Evolutionary conservation across 192 early-diverging fungal species (phyloP), one percentile per base, ranked within the genome.

Genomic region (Linnemannia hyalina): DNA sequence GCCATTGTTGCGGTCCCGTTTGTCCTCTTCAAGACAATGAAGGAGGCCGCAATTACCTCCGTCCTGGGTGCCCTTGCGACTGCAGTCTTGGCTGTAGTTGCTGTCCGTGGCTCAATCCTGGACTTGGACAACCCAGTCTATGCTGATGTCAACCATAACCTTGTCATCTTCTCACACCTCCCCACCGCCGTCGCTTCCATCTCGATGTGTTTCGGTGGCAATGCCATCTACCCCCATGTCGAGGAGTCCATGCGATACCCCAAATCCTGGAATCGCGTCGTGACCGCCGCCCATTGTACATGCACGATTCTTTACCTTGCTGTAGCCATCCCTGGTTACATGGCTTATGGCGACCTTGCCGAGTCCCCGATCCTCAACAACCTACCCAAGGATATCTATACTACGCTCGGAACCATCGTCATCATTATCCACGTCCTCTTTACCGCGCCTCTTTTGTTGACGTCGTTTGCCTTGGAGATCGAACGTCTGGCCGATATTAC

Each of bases 401-500:
- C 92, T 69, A 95, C 89, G 38, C 89, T 94, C 5, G 93, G 93
- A 60, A 92, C 94, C n/a, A 88, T 95, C 41, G 88, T 97, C 13
- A 96, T 97, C 72, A 96, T 94, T 26, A 82, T 94, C 52, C 95
- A 97, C 81, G 94, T 97, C 15, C 85, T 97, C 26, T 90, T 96
- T 52, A 94, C 97, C 4, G 93, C 94, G n/a, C 97, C 97, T 10
- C 89, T 97, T 29, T 83, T 96, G 65, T 83, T 96, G 47, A 96
- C 95, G 0, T 93, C 95, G 6, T 93, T 95, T 47, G 91, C 95
- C 22, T 82, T 94, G 36, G 95, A 96, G 80, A 87, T 95, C 57
- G 97, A 97, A 86, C 87, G 93, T 81, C 89, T 90, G 52, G 68
- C 94, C 55, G 90, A 92, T 44, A 88, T 97, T 35, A 93, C 91